Base-by-base conservation (phyloP, 2,329 filamentous ascomycete genomes). In the Alternaria metachromatica region DNA sequence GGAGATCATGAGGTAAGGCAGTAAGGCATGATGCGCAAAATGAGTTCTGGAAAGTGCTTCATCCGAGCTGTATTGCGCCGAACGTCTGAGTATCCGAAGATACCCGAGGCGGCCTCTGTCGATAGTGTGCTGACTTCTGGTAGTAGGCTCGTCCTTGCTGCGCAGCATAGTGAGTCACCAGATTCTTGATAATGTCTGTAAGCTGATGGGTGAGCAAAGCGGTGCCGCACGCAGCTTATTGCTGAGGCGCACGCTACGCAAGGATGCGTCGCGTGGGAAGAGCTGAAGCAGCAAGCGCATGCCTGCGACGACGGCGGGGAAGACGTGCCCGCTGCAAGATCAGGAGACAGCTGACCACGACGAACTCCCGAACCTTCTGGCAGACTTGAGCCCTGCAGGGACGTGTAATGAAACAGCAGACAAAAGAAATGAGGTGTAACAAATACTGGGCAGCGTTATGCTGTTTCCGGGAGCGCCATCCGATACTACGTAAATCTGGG, bases 381-480 rank as follows among this genome's bases (percentile, higher is more conserved):
- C 28, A 41, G 18, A 53, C 13, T 53, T 8, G 18, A 58, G 46
- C 23, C 18, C 33, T 25, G 20, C 55, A 58, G 60, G 30, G 28
- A 54, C 55, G 37, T 20, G 60, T 58, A 62, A 58, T 46, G 49
- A 62, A 58, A 62, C 60, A 58, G 12, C 18, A 44, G 45, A 43
- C 20, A 58, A 44, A 58, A 54, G 25, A 48, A 56, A 45, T 18
- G 25, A 11, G 18, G 3, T 20, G 26, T 33, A 56, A 18, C 23
- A 43, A 46, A 48, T 33, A 23, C 9, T 23, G 12, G 11, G 25
- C 20, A 11, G 43, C 54, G 54, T 30, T 28, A 48, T 48, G 25
- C 43, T 33, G 54, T 15, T 30, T 23, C 28, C 33, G 43, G 28
- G 55, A 53, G 37, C 18, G 37, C 48, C 45, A 30, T 54, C 48